These are phyloP conservation scores for Cordyceps cicadae DNA, from an alignment of 2,329 filamentous ascomycete genomes.

Conservation along the genomic window DNA sequence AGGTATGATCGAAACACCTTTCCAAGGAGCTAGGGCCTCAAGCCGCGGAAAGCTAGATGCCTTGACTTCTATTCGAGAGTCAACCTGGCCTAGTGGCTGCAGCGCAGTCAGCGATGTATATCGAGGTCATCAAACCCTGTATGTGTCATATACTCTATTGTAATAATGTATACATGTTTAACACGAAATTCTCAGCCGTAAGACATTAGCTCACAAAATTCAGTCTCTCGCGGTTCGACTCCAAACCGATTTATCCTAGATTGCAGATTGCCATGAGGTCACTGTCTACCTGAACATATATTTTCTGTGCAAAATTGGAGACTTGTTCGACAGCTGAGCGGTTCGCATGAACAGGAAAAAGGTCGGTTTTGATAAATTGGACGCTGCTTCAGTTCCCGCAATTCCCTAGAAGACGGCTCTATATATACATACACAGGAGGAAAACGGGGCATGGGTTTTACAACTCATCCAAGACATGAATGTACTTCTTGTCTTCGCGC, in stretches of 20 bases:
- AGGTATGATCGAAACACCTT: not conserved
- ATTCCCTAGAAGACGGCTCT: not conserved
- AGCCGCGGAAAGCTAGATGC: not conserved
- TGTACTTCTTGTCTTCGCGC: conserved; percentile 90
- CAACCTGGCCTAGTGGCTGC: not conserved
- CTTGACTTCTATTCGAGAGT: not conserved
- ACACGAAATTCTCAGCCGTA: too few relatives aligned
- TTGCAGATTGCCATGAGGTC: too few relatives aligned
- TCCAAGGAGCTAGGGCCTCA: not conserved
- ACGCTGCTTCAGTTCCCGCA: not conserved
- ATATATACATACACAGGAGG: conserved; percentile 5
- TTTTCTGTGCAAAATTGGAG: not conserved
- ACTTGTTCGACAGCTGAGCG: not conserved
- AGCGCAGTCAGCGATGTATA: not conserved
- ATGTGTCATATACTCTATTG: not conserved
- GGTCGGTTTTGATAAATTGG: not conserved
- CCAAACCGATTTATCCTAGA: too few relatives aligned
- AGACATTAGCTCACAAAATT: too few relatives aligned
- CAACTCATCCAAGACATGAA: conserved; percentile 87
- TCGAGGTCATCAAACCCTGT: not conserved
- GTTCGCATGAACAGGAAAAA: not conserved
- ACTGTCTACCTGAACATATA: not conserved
- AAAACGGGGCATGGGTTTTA: conserved; percentile 34
- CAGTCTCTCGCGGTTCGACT: too few relatives aligned
- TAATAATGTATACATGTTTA: not conserved